Conservation (phyloP, 768 basidiomycete species). For the Xerocomellus amylosporus region DNA sequence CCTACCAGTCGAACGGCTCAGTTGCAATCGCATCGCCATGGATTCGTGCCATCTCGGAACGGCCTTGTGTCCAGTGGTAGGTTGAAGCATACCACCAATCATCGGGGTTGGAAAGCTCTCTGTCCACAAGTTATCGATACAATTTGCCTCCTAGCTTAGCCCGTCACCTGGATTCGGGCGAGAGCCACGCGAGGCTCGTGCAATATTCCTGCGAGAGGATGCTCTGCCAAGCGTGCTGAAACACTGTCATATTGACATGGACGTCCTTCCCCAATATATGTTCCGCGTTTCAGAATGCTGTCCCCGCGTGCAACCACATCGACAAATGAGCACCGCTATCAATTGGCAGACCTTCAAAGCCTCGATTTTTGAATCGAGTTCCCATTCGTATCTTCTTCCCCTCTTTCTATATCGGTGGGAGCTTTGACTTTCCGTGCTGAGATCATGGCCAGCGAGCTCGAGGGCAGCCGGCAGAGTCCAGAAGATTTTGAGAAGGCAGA, state of each 20-base stretch:
- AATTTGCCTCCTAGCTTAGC: background rate
- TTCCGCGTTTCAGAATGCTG: background rate
- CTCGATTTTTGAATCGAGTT: background rate
- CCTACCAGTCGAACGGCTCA: background rate
- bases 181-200: background rate
- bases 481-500: constrained; percentile 16
- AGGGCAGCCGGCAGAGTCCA: background rate
- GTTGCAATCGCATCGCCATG: background rate
- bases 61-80: background rate
- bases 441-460: constrained; percentile 15
- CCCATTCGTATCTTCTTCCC: background rate
- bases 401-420: background rate
- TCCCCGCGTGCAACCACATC: background rate
- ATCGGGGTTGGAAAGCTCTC: background rate
- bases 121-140: background rate
- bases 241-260: background rate
- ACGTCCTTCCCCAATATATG: background rate
- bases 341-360: background rate
- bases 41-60: background rate
- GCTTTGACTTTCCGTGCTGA: background rate
- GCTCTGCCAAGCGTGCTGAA: background rate
- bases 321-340: background rate
- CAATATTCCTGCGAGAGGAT: background rate
- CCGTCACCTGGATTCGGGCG: background rate
- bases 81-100: background rate